Percentiles rank a stretch among this genome's conserved stretches.
Evolutionary conservation across 2,329 filamentous ascomycete species (phyloP).

Genomic region (Talaromyces verruculosus): DNA sequence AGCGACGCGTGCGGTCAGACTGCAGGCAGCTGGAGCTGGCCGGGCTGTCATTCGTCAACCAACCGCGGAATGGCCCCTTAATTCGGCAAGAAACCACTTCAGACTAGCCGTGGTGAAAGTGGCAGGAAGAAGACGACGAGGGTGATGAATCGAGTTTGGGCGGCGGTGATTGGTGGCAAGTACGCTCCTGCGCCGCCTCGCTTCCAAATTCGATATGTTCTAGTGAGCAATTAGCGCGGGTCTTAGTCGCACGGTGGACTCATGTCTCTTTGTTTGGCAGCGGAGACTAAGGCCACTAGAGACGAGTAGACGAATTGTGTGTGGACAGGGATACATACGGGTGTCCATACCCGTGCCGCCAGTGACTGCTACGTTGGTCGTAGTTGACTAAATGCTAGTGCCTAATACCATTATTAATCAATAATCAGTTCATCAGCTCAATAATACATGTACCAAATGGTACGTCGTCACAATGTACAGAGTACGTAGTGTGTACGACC

Average conservation of each 20-base stretch:
- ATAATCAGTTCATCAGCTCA: neutral
- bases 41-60: slow-evolving; percentile 13
- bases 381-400: neutral
- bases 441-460: neutral
- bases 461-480: neutral
- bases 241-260: slow-evolving; percentile 14
- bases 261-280: slow-evolving; percentile 21
- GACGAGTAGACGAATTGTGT: slow-evolving; percentile 12
- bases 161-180: slow-evolving; percentile 10
- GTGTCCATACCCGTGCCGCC: neutral
- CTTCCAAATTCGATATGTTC: slow-evolving; percentile 18
- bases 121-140: slow-evolving; percentile 10
- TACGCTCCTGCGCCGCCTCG: slow-evolving; percentile 15
- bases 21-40: neutral
- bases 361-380: neutral
- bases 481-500: neutral
- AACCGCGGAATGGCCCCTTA: slow-evolving; percentile 16
- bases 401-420: neutral
- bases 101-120: neutral
- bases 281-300: slow-evolving; percentile 20
- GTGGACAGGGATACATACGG: neutral
- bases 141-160: slow-evolving; percentile 3
- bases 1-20: neutral
- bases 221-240: slow-evolving; percentile 18
- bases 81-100: slow-evolving; percentile 1